Base-by-base conservation (phyloP, 768 basidiomycete genomes). In the Cantharellus anzutake region DNA sequence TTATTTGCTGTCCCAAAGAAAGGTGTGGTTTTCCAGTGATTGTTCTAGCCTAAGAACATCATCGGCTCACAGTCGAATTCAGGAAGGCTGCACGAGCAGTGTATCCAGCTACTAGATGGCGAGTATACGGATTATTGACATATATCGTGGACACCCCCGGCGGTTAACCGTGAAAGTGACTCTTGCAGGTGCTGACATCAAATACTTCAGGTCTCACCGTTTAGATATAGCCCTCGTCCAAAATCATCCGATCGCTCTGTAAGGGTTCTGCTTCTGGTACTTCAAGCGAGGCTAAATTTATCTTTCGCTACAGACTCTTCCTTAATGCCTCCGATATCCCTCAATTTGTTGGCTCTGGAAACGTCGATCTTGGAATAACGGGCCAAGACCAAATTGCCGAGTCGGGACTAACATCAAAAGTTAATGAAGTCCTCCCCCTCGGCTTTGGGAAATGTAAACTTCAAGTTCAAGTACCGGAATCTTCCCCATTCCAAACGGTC, bases 1-100 rank as follows among this genome's bases (percentile, higher is more conserved):
- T 75, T 99, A 42, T 94, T 99, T 65, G 94, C 94, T 4, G 88
- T 99, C 65, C 94, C 94, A 2, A 98, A 98, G 76, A 99, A 98
- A 80, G 94, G 94, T 83, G 60, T 48, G 7, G 7, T 7, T 48
- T 48, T 20, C 44, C 2, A 3, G n/a, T 7, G 58, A 63, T 55
- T n/a, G 20, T 38, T 42, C 16, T 2, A 4, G 7, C 11, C 29
- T 29, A 41, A 48, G 20, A 48, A 48, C 44, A 48, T 7, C 44
- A n/a, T 39, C 42, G 37, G 35, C 7, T 20, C 5, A 16, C 4
- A 40, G 4, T 34, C 40, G n/a, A 38, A 59, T 39, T 4, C 64
- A 92, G 90, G 90, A 60, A 76, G 94, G 64, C 75, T 99, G 60
- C 78, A 94, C 66, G 94, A 97, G 51, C 92, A 90, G 73, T 93